Base-by-base conservation (phyloP, 192 early-diverging fungal genomes). In the Coemansia brasiliensis region DNA sequence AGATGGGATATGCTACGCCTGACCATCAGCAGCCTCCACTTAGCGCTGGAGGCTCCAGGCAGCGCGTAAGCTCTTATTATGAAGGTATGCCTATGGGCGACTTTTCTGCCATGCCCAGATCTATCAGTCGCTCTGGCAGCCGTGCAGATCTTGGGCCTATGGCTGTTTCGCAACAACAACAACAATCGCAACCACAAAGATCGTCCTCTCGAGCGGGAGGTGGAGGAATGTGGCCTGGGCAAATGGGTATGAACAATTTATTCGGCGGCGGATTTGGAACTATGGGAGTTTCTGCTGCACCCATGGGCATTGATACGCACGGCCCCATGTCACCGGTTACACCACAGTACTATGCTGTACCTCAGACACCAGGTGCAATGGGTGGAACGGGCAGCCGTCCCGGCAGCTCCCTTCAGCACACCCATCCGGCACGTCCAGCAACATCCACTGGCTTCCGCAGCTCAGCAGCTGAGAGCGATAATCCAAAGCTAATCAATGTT, bases 231-330 rank as follows among this genome's bases (percentile, higher is more conserved):
- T 65, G 62, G 73, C 52, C 61, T 21, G 65, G 67, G 5, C 62
- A 49, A 27, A 39, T 61, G 39, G 62, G 73, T 16, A 51, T 77
- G 42, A 59, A 55, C 17, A 57, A 20, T 18, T 41, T 77, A 9
- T 77, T 77, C 59, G 68, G 74, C 48, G 68, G 74, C 26, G 74
- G 74, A 1, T 77, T 77, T 63, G 74, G 74, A 11, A 67, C 74
- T 16, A 59, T 77, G 60, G 68, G 74, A 11, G 57, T 60, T 25
- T 46, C 37, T 13, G 22, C 46, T 26, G 58, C 26, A 17, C 58
- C 58, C 1, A 40, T 40, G 46, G 35, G 58, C 48, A 16, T 45
- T 1, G 44, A 37, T 15, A 15, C 15, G 13, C 35, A 54, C 38
- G 54, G 58, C 5, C 57, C 42, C 35, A 52, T 60, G 58, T 75